Percentiles rank a stretch among this genome's conserved stretches.
Conservation (phyloP, 1,139 yeast genomes). For the Geotrichum fermentans region DNA sequence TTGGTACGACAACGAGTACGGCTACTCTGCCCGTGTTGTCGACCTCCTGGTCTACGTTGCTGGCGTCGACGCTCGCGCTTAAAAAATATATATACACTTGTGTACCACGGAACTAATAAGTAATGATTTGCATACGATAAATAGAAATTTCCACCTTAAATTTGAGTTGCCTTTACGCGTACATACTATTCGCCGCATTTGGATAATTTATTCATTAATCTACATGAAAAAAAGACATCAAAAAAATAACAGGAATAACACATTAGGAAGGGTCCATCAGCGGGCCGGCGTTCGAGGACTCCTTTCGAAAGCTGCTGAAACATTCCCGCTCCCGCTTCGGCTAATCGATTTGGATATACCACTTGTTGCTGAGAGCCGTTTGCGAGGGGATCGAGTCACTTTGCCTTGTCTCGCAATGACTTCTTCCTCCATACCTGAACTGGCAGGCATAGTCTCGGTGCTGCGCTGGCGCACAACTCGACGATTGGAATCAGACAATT, state of each 20-base stretch:
- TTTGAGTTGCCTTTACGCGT: too few relatives aligned
- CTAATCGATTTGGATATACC: not conserved
- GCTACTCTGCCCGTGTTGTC: too few relatives aligned
- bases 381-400: not conserved
- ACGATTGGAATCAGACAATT: too few relatives aligned
- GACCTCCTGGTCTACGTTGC: constrained; percentile 78
- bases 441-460: not conserved
- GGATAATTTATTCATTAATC: too few relatives aligned
- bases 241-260: too few relatives aligned
- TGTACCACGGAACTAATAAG: not conserved
- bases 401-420: not conserved
- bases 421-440: not conserved
- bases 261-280: too few relatives aligned
- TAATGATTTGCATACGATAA: not conserved
- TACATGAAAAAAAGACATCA: too few relatives aligned
- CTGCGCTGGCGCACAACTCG: not conserved
- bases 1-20: too few relatives aligned
- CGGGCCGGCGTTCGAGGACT: constrained; percentile 7
- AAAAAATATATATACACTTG: too few relatives aligned
- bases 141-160: not conserved
- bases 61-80: constrained; percentile 36
- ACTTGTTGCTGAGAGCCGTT: not conserved
- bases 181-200: too few relatives aligned
- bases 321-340: not conserved
- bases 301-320: not conserved